Percentiles rank a stretch among this genome's conserved stretches.
Conservation (phyloP, 805 yeast species). For the Spathaspora boniae region DNA sequence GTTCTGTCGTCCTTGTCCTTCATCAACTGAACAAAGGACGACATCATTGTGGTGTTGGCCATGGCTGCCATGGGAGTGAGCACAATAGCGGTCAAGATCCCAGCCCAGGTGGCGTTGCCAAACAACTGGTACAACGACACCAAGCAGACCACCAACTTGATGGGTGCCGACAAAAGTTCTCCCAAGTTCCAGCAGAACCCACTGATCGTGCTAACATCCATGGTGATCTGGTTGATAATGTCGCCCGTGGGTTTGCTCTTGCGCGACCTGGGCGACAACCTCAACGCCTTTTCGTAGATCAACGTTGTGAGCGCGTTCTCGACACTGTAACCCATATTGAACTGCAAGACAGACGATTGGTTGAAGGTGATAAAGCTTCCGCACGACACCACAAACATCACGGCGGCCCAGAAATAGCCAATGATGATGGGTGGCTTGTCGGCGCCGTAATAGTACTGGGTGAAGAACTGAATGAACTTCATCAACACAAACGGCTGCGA, state of each 20-base stretch:
- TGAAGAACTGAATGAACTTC: slow-evolving; percentile 25
- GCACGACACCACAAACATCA: slow-evolving; percentile 24
- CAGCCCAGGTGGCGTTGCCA: slow-evolving; percentile 36
- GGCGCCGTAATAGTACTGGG: slow-evolving; percentile 9
- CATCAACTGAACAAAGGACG: slow-evolving; percentile 25
- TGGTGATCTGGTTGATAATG: slow-evolving; percentile 29
- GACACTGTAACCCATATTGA: slow-evolving; percentile 14
- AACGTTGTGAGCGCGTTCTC: slow-evolving; percentile 21
- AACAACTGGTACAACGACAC: slow-evolving; percentile 30
- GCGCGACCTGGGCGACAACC: slow-evolving; percentile 28
- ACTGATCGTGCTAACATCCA: slow-evolving; percentile 21
- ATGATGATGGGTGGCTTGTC: slow-evolving; percentile 22
- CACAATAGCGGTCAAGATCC: slow-evolving; percentile 27
- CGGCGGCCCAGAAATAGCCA: slow-evolving; percentile 22
- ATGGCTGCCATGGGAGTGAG: slow-evolving; percentile 30
- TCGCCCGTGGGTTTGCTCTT: slow-evolving; percentile 32
- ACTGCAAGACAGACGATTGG: slow-evolving; percentile 15
- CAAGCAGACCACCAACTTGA: slow-evolving; percentile 24
- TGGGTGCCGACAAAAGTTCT: slow-evolving; percentile 20
- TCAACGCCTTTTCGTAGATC: slow-evolving; percentile 26
- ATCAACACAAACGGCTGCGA: slow-evolving; percentile 30
- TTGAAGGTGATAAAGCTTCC: slow-evolving; percentile 21
- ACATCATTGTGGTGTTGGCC: slow-evolving; percentile 23
- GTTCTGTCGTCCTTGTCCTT: slow-evolving; percentile 36
- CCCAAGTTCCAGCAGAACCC: slow-evolving; percentile 13